Conservation (phyloP, 83 land plant genomes). For the Diphasiastrum complanatum region DNA sequence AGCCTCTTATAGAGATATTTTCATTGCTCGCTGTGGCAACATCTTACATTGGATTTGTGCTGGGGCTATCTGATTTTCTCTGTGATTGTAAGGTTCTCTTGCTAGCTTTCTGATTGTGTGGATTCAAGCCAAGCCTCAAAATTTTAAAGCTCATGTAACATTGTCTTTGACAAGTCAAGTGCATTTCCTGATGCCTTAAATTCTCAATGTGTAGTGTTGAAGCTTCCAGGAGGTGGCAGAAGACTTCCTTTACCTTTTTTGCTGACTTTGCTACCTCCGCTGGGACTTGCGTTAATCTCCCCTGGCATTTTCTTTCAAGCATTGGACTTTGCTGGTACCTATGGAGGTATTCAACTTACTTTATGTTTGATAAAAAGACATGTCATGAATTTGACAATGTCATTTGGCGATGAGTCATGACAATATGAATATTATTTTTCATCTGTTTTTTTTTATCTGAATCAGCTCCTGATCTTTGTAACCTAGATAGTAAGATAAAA, state of each 20-base stretch:
- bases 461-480: too few relatives aligned
- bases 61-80: conserved; percentile 87
- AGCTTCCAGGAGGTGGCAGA: conserved; percentile 65
- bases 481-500: too few relatives aligned
- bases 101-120: neutral
- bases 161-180: neutral
- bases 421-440: too few relatives aligned
- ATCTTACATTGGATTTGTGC: conserved; percentile 88
- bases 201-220: conserved; percentile 89
- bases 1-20: conserved; percentile 80
- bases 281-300: conserved; percentile 56
- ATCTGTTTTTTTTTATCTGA: too few relatives aligned
- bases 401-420: too few relatives aligned
- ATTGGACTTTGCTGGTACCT: conserved; percentile 93
- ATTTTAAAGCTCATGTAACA: too few relatives aligned
- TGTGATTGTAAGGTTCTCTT: conserved; percentile 66
- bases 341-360: conserved; percentile 67
- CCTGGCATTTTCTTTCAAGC: conserved; percentile 96
- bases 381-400: neutral
- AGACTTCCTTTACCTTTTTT: conserved; percentile 61
- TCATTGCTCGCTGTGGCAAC: conserved; percentile 88
- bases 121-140: neutral
- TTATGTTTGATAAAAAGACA: neutral
- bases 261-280: conserved; percentile 68
- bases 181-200: too few relatives aligned